Evolutionary conservation across 2,329 filamentous ascomycete genomes (phyloP).

Genomic region (Camillea tinctor): DNA sequence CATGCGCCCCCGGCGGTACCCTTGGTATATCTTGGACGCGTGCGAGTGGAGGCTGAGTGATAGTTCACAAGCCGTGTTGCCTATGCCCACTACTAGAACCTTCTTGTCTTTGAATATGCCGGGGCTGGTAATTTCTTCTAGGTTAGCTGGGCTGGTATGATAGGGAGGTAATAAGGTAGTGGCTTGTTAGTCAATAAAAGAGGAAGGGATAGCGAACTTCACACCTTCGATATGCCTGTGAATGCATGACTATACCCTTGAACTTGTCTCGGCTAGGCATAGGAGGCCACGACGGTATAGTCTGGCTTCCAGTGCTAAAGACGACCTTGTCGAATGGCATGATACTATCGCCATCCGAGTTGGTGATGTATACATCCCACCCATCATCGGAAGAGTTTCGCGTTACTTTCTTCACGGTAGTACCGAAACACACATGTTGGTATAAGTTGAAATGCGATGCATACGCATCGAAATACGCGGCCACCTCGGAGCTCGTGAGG

Average conservation of each 20-base stretch:
- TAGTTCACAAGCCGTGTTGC: conserved; percentile 22
- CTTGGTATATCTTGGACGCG: conserved; percentile 17
- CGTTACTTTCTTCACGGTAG: conserved; percentile 15
- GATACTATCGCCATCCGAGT: conserved; percentile 7
- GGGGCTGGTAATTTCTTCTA: conserved; percentile 1
- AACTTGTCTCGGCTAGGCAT: conserved; percentile 19
- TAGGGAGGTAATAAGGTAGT: background rate
- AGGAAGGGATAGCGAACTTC: background rate
- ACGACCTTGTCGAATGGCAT: conserved; percentile 22
- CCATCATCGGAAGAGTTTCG: conserved; percentile 13
- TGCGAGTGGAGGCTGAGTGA: conserved; percentile 11
- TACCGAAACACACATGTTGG: conserved; percentile 15
- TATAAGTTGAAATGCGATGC: conserved; percentile 18
- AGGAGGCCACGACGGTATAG: conserved; percentile 11
- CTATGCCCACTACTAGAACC: conserved; percentile 21
- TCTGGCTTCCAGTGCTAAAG: conserved; percentile 17
- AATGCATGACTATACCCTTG: conserved; percentile 21
- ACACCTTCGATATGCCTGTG: conserved; percentile 21
- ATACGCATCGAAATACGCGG: conserved; percentile 19
- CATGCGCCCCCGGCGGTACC: conserved; percentile 17
- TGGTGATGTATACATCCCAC: conserved; percentile 20
- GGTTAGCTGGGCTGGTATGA: background rate
- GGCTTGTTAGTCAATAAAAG: background rate
- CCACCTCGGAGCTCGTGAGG: conserved; percentile 10
- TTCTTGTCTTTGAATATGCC: conserved; percentile 14